These are phyloP conservation scores for Saccharomyces cerevisiae DNA, from an alignment of 805 yeast species.

Conservation along the genomic window DNA sequence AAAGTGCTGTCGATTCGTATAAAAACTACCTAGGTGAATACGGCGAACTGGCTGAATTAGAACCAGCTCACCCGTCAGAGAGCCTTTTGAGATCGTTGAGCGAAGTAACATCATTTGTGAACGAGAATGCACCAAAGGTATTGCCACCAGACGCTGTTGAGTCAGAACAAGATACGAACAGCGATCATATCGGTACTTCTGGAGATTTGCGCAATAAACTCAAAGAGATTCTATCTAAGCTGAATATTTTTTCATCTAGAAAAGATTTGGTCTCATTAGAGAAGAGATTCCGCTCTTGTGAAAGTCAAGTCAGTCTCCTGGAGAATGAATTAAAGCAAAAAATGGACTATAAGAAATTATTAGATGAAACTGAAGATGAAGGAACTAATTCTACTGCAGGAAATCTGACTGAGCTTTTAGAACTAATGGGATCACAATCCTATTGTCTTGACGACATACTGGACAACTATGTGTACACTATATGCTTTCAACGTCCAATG, in stretches of 20 bases:
- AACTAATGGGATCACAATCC: constrained; percentile 2
- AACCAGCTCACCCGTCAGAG: constrained; percentile 7
- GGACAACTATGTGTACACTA: constrained; percentile 20
- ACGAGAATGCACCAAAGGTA: constrained; percentile 12
- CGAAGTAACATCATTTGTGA: constrained; percentile 10
- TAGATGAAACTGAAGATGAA: neutral
- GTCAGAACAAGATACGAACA: neutral
- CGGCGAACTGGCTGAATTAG: neutral
- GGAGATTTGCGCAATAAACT: constrained; percentile 1
- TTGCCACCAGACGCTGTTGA: neutral
- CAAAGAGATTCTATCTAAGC: neutral
- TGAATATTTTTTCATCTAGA: neutral
- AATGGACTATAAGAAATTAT: neutral
- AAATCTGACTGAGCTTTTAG: constrained; percentile 8
- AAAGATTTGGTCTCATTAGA: constrained; percentile 5
- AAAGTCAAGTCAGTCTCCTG: constrained; percentile 1
- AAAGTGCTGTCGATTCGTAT: constrained; percentile 45
- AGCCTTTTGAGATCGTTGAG: constrained; percentile 10
- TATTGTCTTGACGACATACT: constrained; percentile 3
- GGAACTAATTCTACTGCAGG: constrained; percentile 1
- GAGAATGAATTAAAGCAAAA: neutral
- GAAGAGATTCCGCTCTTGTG: constrained; percentile 8
- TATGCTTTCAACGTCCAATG: constrained; percentile 12
- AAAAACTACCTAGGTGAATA: constrained; percentile 18
- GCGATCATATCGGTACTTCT: neutral